Conservation (phyloP, 2,329 filamentous ascomycete genomes). For the Alternaria arbusti region DNA sequence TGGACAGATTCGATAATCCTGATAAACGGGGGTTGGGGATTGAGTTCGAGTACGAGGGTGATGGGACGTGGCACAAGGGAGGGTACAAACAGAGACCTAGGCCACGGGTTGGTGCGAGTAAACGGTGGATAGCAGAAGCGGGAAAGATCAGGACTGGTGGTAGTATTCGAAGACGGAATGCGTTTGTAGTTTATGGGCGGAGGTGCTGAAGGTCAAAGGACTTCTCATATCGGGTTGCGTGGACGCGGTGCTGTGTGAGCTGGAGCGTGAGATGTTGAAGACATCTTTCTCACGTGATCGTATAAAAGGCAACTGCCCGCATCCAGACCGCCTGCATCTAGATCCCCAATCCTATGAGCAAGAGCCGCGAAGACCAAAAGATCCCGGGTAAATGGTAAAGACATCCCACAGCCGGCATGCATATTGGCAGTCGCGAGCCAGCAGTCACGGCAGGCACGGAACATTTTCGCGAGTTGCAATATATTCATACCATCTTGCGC, state of each 20-base stretch:
- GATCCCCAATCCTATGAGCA: not conserved
- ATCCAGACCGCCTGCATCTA: not conserved
- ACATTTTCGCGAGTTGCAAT: not conserved
- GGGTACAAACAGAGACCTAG: conserved; percentile 7
- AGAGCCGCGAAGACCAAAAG: too few species aligned
- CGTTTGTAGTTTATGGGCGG: not conserved
- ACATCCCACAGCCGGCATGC: too few species aligned
- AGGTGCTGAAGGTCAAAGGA: not conserved
- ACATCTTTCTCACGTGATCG: not conserved
- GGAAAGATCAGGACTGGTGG: not conserved
- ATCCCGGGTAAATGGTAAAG: too few species aligned
- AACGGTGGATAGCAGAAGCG: conserved; percentile 4
- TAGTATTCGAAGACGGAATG: not conserved
- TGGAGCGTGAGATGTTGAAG: not conserved
- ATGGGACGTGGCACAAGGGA: conserved; percentile 1
- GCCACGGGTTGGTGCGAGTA: not conserved
- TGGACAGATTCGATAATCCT: conserved; percentile 13
- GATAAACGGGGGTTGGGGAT: conserved; percentile 11
- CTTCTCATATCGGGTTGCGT: not conserved
- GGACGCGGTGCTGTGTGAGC: not conserved
- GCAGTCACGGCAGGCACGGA: not conserved
- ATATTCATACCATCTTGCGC: not conserved
- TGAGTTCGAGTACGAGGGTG: conserved; percentile 6
- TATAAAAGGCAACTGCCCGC: too few species aligned
- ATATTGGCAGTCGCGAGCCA: too few species aligned